Percentiles rank a stretch among this genome's conserved stretches.
Evolutionary conservation across 192 early-diverging fungal genomes (phyloP).

Genomic region (Mortierella antarctica): DNA sequence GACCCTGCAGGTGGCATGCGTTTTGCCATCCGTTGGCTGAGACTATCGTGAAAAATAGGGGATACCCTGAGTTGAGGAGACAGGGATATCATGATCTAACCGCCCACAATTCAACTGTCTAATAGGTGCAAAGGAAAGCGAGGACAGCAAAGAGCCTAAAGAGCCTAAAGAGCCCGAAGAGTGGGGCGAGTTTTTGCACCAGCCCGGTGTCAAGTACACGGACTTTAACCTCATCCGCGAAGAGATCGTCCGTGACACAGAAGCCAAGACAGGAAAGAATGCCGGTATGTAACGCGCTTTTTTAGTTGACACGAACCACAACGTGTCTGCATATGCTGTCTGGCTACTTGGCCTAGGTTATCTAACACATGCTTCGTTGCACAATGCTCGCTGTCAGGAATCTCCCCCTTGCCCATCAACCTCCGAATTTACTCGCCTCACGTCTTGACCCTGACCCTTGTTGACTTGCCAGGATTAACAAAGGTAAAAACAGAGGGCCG

Average conservation of each 20-base stretch:
- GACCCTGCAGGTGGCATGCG: background rate
- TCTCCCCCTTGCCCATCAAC: conserved; percentile 98
- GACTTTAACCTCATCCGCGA: conserved; percentile 98
- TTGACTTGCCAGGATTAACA: conserved; percentile 99
- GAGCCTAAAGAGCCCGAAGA: conserved; percentile 70
- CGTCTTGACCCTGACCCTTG: conserved; percentile 97
- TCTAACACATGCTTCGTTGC: too few species aligned
- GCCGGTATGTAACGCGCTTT: conserved; percentile 49
- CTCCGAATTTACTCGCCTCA: conserved; percentile 98
- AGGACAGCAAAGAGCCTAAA: conserved; percentile 1
- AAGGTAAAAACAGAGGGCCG: conserved; percentile 63
- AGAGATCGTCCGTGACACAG: conserved; percentile 95
- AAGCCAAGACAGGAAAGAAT: conserved; percentile 86
- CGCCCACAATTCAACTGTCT: background rate
- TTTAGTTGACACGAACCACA: too few species aligned
- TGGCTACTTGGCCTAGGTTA: too few species aligned
- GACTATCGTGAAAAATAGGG: background rate
- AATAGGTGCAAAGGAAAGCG: conserved; percentile 22
- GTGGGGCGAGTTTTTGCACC: conserved; percentile 99
- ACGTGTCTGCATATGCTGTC: too few species aligned
- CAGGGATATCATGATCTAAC: conserved; percentile 54
- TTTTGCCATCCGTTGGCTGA: background rate
- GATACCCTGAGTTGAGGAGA: background rate
- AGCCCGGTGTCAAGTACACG: conserved; percentile 95
- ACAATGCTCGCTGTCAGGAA: conserved; percentile 58